phyloP scores from a whole-genome alignment of 2,329 filamentous ascomycete species.

The Bertia moriformis region DNA sequence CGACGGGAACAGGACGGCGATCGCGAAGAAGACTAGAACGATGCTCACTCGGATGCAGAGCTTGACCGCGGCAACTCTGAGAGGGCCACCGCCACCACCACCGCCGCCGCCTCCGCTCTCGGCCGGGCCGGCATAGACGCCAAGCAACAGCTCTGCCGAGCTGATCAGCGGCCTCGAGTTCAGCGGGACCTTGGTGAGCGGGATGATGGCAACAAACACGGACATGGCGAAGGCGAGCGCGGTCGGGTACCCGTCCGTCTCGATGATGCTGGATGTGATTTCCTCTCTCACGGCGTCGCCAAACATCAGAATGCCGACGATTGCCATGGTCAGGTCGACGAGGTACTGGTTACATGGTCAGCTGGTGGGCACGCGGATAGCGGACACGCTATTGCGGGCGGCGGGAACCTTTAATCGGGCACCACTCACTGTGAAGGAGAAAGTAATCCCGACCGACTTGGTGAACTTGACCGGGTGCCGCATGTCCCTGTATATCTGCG shows the following conservation, averaged over 20 bases:
- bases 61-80: conserved; percentile 40
- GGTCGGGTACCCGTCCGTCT: conserved; percentile 58
- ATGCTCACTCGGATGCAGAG: conserved; percentile 48
- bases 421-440: conserved; percentile 60
- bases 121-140: conserved; percentile 29
- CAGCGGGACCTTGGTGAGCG: conserved; percentile 85
- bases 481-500: conserved; percentile 48
- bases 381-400: neutral
- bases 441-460: conserved; percentile 63
- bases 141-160: conserved; percentile 68
- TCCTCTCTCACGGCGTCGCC: conserved; percentile 77
- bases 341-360: conserved; percentile 51
- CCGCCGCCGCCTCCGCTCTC: conserved; percentile 23
- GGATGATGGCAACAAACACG: conserved; percentile 79
- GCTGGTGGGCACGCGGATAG: conserved; percentile 4
- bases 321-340: conserved; percentile 68
- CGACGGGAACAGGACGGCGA: conserved; percentile 55
- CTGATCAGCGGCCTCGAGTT: conserved; percentile 78
- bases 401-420: no score
- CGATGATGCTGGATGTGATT: conserved; percentile 79
- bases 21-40: conserved; percentile 57
- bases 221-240: conserved; percentile 66
- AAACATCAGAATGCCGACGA: conserved; percentile 86
- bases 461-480: conserved; percentile 67
- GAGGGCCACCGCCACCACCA: conserved; percentile 26